Evolutionary conservation across 352 stramenopile species (phyloP).

Genomic region (Globisporangium spiculum): DNA sequence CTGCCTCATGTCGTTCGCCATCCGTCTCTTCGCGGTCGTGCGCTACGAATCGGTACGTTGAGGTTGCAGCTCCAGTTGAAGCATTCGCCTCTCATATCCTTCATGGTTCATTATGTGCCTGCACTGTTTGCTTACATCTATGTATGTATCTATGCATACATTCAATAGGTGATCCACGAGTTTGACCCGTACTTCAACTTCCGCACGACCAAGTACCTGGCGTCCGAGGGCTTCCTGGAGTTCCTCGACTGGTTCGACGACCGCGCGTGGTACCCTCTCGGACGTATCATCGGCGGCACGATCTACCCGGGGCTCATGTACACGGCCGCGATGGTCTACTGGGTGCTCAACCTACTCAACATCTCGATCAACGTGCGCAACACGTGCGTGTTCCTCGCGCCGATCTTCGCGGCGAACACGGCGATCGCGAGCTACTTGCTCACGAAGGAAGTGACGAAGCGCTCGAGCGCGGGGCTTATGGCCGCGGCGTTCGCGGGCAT

Average conservation of each 20-base stretch:
- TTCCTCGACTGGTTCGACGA: constrained; percentile 99
- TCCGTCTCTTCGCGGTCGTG: constrained; percentile 92
- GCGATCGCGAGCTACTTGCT: constrained; percentile 88
- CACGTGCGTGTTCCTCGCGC: constrained; percentile 90
- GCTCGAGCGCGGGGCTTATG: constrained; percentile 85
- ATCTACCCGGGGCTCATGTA: constrained; percentile 94
- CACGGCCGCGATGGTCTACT: constrained; percentile 88
- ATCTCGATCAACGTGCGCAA: constrained; percentile 92
- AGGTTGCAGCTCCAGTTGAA: constrained; percentile 14
- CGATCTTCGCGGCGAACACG: constrained; percentile 88
- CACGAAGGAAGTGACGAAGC: constrained; percentile 89
- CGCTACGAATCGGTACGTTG: constrained; percentile 87
- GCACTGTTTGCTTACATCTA: neutral
- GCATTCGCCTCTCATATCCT: neutral
- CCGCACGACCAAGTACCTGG: constrained; percentile 96
- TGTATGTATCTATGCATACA: neutral
- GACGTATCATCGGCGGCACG: constrained; percentile 90
- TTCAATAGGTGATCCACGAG: constrained; percentile 83
- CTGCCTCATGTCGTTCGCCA: constrained; percentile 91
- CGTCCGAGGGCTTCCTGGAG: constrained; percentile 92
- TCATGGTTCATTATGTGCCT: neutral
- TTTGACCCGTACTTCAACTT: constrained; percentile 98
- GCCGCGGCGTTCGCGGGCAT: constrained; percentile 95
- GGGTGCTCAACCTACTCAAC: constrained; percentile 88
- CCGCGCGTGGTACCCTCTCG: constrained; percentile 92